phyloP scores from a whole-genome alignment of 2,329 filamentous ascomycete genomes.

The Parastagonospora nodorum region DNA sequence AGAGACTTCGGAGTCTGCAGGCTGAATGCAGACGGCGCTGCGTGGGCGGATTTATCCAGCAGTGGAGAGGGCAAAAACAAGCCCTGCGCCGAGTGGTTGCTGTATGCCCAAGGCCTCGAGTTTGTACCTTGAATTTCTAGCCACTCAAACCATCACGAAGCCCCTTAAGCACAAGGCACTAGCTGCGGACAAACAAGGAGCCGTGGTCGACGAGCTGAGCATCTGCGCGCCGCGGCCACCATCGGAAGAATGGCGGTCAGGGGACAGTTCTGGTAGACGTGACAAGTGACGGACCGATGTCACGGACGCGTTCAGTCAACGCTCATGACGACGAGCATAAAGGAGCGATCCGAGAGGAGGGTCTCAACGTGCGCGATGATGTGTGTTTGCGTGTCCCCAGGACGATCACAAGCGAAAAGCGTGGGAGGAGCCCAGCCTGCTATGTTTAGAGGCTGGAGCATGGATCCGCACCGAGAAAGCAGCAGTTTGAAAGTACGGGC shows the following conservation, averaged over 20 bases:
- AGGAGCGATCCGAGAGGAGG: neutral
- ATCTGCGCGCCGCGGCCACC: neutral
- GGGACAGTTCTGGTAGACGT: neutral
- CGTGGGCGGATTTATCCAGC: slow-evolving; percentile 1
- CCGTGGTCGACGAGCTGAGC: slow-evolving; percentile 1
- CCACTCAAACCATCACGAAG: slow-evolving; percentile 17
- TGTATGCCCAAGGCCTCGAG: neutral
- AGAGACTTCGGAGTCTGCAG: slow-evolving; percentile 11
- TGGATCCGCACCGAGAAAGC: neutral
- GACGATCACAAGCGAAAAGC: slow-evolving; percentile 6
- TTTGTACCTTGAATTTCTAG: slow-evolving; percentile 4
- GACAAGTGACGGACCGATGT: neutral
- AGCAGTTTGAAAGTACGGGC: neutral
- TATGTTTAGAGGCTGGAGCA: slow-evolving; percentile 21
- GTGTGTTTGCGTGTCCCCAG: slow-evolving; percentile 5
- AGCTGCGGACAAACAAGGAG: slow-evolving; percentile 8
- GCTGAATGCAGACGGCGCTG: slow-evolving; percentile 18
- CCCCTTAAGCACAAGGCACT: slow-evolving; percentile 18
- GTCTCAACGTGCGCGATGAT: slow-evolving; percentile 6
- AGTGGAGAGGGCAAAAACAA: neutral
- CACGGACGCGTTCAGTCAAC: neutral
- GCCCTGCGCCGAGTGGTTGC: neutral
- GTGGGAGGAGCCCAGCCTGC: slow-evolving; percentile 5
- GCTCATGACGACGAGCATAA: neutral
- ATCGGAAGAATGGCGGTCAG: neutral